These are phyloP conservation scores for Bipolaris bicolor DNA, from an alignment of 2,329 filamentous ascomycete species.

Conservation along the genomic window DNA sequence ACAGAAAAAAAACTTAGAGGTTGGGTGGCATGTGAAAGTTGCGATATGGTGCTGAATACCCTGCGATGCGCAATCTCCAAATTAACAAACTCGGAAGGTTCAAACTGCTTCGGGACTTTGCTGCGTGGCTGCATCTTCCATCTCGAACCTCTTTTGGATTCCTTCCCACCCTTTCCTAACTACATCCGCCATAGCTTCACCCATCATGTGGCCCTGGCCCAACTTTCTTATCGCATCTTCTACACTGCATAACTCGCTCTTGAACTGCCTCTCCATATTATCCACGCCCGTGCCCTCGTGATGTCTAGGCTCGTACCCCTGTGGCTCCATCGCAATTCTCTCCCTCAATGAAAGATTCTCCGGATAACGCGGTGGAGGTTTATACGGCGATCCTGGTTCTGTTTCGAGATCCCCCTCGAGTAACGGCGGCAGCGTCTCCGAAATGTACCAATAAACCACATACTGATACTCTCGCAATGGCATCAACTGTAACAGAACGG, in stretches of 20 bases:
- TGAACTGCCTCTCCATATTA: slow-evolving; percentile 54
- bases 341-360: slow-evolving; percentile 44
- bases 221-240: slow-evolving; percentile 53
- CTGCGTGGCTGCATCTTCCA: slow-evolving; percentile 30
- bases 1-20: not conserved
- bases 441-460: slow-evolving; percentile 56
- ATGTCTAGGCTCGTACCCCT: slow-evolving; percentile 53
- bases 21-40: not conserved
- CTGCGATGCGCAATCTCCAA: not conserved
- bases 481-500: slow-evolving; percentile 55
- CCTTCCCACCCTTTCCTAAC: slow-evolving; percentile 54
- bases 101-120: slow-evolving; percentile 29
- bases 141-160: slow-evolving; percentile 46
- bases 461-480: slow-evolving; percentile 51
- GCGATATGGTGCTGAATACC: not conserved
- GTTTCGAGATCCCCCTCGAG: slow-evolving; percentile 38
- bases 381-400: slow-evolving; percentile 40
- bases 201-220: slow-evolving; percentile 29
- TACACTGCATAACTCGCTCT: slow-evolving; percentile 51
- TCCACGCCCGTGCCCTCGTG: slow-evolving; percentile 58
- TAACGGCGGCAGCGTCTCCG: slow-evolving; percentile 53
- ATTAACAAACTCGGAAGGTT: not conserved
- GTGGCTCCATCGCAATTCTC: slow-evolving; percentile 48
- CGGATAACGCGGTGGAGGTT: slow-evolving; percentile 49
- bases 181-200: slow-evolving; percentile 54